These are phyloP conservation scores for Tylopilus plumbeoviolaceoides DNA, from an alignment of 768 basidiomycete genomes.

Conservation along the genomic window DNA sequence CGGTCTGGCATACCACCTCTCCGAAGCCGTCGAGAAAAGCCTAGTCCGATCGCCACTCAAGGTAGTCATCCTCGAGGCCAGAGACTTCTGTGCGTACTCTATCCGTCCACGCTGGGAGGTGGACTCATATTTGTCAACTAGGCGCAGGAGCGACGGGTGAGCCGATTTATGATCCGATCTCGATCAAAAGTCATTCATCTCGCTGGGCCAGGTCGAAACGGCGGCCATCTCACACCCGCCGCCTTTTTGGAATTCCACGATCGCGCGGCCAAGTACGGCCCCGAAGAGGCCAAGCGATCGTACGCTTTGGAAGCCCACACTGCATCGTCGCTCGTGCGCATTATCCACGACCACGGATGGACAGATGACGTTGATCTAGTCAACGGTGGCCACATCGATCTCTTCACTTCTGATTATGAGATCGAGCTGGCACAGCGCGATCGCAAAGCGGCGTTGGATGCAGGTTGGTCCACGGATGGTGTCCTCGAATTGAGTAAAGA, in stretches of 20 bases:
- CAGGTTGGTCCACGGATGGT: conserved; percentile 43
- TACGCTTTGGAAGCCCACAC: conserved; percentile 59
- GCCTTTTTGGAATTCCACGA: conserved; percentile 44
- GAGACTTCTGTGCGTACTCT: conserved; percentile 71
- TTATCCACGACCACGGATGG: conserved; percentile 45
- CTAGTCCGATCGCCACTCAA: conserved; percentile 32
- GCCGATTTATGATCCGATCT: not conserved
- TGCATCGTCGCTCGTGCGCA: conserved; percentile 39
- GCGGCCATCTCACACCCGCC: conserved; percentile 64
- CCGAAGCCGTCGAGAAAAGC: conserved; percentile 26
- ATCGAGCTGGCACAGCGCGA: conserved; percentile 37
- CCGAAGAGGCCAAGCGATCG: conserved; percentile 51
- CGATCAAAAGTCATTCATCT: not conserved
- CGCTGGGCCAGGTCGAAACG: conserved; percentile 60
- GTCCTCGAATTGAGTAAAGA: conserved; percentile 46
- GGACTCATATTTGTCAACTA: conserved; percentile 18
- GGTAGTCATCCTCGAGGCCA: conserved; percentile 73
- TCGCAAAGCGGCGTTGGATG: conserved; percentile 48
- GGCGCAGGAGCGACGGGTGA: conserved; percentile 77
- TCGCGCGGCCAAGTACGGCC: conserved; percentile 39
- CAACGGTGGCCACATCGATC: conserved; percentile 46
- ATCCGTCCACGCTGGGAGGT: not conserved
- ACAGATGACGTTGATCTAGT: conserved; percentile 58
- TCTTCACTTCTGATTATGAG: conserved; percentile 49
- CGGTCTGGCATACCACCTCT: conserved; percentile 69